phyloP scores from a whole-genome alignment of 2,329 filamentous ascomycete species.

The Colletotrichum kahawae region DNA sequence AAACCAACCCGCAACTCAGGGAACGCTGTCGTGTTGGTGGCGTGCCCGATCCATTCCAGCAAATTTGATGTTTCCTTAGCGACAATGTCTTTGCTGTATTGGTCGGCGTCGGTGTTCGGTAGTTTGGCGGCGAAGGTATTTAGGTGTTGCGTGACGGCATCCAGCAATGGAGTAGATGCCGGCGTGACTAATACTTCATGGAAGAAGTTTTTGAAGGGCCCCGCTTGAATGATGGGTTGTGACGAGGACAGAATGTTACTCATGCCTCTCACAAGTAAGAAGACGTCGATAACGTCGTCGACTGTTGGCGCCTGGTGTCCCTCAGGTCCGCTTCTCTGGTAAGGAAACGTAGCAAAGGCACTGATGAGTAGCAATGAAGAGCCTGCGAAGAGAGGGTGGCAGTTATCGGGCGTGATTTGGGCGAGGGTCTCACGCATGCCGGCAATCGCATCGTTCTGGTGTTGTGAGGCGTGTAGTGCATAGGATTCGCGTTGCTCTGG shows the following conservation, averaged over 20 bases:
- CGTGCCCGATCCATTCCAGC: constrained; percentile 8
- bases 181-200: background rate
- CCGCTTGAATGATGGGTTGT: constrained; percentile 23
- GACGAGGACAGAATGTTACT: constrained; percentile 31
- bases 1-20: constrained; percentile 26
- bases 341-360: constrained; percentile 31
- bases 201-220: constrained; percentile 28
- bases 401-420: constrained; percentile 31
- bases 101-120: background rate
- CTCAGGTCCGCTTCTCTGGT: constrained; percentile 8
- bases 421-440: constrained; percentile 32
- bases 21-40: constrained; percentile 12
- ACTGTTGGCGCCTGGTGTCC: constrained; percentile 25
- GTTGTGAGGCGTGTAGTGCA: constrained; percentile 33
- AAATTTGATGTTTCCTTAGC: background rate
- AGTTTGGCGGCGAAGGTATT: background rate
- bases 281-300: constrained; percentile 36
- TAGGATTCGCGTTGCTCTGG: constrained; percentile 29
- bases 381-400: constrained; percentile 36
- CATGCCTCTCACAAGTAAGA: constrained; percentile 35
- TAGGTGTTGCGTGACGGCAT: background rate
- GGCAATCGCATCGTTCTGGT: constrained; percentile 35
- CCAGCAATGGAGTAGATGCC: constrained; percentile 3
- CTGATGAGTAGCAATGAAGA: constrained; percentile 36
- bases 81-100: background rate